A percentile compares a stretch with the other conserved stretches of the same genome.
These are phyloP conservation scores for Aspergillus intermedius DNA, from an alignment of 2,329 filamentous ascomycete species.

Conservation along the genomic window DNA sequence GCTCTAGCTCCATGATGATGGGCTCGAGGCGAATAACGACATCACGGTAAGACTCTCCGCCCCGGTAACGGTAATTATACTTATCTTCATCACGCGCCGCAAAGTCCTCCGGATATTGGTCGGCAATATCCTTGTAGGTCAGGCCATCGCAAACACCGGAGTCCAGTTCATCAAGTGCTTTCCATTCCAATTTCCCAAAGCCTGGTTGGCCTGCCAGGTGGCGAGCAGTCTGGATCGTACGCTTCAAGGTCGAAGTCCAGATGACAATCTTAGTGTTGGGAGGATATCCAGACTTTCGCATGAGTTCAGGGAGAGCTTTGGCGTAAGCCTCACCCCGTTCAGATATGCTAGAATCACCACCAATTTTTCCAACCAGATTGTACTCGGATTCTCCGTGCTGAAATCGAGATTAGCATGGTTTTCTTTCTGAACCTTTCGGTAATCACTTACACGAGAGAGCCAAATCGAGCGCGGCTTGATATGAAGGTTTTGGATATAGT, in stretches of 20 bases:
- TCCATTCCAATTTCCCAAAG: slow-evolving; percentile 97
- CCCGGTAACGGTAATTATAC: slow-evolving; percentile 98
- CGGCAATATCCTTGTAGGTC: slow-evolving; percentile 91
- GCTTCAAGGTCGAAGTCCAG: slow-evolving; percentile 69
- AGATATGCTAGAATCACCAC: slow-evolving; percentile 83
- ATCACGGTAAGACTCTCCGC: slow-evolving; percentile 91
- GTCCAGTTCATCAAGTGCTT: slow-evolving; percentile 94
- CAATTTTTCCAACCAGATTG: slow-evolving; percentile 85
- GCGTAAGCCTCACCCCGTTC: slow-evolving; percentile 83
- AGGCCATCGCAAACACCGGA: slow-evolving; percentile 93
- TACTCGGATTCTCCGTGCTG: slow-evolving; percentile 92
- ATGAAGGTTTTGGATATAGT: slow-evolving; percentile 97
- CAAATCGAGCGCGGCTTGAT: slow-evolving; percentile 95
- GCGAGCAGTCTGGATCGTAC: slow-evolving; percentile 86
- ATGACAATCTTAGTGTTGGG: slow-evolving; percentile 57
- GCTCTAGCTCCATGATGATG: slow-evolving; percentile 98
- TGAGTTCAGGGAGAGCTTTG: slow-evolving; percentile 72
- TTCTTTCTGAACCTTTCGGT: not conserved
- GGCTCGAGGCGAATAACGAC: slow-evolving; percentile 96
- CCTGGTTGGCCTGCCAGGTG: slow-evolving; percentile 62
- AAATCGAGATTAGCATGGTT: slow-evolving; percentile 11
- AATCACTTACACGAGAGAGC: slow-evolving; percentile 73
- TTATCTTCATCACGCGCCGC: slow-evolving; percentile 94
- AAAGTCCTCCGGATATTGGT: slow-evolving; percentile 89
- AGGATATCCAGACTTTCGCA: slow-evolving; percentile 79